Percentiles rank a stretch among this genome's conserved stretches.
phyloP scores from a whole-genome alignment of 805 yeast genomes.

The Wickerhamomyces alni region DNA sequence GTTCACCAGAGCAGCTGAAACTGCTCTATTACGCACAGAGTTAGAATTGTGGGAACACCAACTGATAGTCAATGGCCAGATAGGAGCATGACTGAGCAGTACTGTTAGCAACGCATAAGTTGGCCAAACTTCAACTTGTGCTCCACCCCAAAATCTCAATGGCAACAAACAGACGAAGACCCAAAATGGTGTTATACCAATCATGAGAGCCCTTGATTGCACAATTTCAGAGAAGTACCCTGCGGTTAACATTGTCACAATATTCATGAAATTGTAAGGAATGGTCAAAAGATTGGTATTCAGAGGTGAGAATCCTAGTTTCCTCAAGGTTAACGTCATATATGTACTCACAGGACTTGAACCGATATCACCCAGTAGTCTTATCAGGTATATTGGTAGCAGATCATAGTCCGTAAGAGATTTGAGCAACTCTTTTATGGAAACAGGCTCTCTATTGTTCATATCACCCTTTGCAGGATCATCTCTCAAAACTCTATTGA shows the following conservation, averaged over 20 bases:
- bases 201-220: conserved; percentile 28
- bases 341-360: conserved; percentile 33
- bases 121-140: conserved; percentile 35
- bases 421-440: conserved; percentile 31
- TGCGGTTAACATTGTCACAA: conserved; percentile 28
- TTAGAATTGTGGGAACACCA: conserved; percentile 62
- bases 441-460: conserved; percentile 53
- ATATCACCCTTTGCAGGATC: conserved; percentile 62
- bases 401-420: conserved; percentile 44
- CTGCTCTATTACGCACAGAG: conserved; percentile 57
- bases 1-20: conserved; percentile 59
- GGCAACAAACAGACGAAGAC: conserved; percentile 28
- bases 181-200: conserved; percentile 28
- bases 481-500: conserved; percentile 52
- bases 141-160: conserved; percentile 35
- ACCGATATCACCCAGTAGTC: conserved; percentile 37
- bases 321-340: conserved; percentile 41
- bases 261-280: conserved; percentile 38
- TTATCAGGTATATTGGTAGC: conserved; percentile 48
- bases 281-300: conserved; percentile 46
- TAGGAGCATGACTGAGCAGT: conserved; percentile 36
- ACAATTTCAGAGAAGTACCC: conserved; percentile 33
- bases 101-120: conserved; percentile 33
- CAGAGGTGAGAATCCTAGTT: conserved; percentile 47
- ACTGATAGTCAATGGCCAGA: conserved; percentile 50